Conservation (phyloP, 805 yeast species). For the Candida nitratophila region DNA sequence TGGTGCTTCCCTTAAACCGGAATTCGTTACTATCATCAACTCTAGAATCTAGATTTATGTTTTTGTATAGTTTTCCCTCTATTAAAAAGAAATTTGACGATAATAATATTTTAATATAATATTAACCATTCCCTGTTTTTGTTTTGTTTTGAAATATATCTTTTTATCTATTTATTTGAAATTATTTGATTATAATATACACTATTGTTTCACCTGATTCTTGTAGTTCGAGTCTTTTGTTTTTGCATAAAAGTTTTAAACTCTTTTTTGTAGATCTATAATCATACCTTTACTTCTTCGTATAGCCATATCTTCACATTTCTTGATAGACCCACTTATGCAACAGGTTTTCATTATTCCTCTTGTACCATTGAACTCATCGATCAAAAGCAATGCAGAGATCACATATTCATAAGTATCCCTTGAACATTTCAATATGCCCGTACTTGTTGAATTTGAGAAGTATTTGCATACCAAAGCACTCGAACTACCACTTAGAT, state of each 20-base stretch:
- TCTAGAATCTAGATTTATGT: constrained; percentile 84
- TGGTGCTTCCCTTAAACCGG: constrained; percentile 98
- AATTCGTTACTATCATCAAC: constrained; percentile 91
- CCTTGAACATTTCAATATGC: constrained; percentile 72
- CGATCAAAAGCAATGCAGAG: constrained; percentile 58
- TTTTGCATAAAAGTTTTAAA: background rate
- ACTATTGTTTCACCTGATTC: background rate
- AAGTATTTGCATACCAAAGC: constrained; percentile 60
- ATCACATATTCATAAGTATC: constrained; percentile 55
- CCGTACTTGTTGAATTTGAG: constrained; percentile 74
- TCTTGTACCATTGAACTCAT: constrained; percentile 38
- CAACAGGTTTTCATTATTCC: constrained; percentile 57
- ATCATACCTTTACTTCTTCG: constrained; percentile 35
- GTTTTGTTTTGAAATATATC: background rate
- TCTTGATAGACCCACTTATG: constrained; percentile 82
- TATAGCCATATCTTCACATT: constrained; percentile 68
- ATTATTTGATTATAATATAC: background rate
- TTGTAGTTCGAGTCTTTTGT: too few relatives aligned
- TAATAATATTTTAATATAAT: too few relatives aligned
- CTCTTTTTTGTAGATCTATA: constrained; percentile 10
- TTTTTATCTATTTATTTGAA: background rate
- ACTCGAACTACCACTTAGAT: constrained; percentile 53
- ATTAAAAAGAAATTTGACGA: too few relatives aligned
- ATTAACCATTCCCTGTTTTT: too few relatives aligned
- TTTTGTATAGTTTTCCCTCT: too few relatives aligned